Conservation (phyloP, 176 grass and related monocot species). For the Chloris gayana region DNA sequence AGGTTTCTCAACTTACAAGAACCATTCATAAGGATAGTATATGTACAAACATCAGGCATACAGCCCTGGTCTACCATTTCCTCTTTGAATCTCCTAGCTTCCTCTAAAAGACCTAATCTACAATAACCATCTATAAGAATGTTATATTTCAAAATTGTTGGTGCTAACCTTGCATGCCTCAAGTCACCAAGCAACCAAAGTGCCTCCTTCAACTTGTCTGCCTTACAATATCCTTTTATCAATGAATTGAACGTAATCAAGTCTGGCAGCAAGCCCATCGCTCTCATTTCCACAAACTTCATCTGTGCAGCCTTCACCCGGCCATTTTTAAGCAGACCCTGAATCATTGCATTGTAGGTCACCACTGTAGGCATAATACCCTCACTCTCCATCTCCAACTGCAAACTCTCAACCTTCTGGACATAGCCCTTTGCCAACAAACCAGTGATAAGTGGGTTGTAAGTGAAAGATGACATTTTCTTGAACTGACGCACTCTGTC, state of each 20-base stretch:
- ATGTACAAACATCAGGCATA: conserved; percentile 62
- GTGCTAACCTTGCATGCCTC: conserved; percentile 39
- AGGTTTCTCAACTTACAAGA: conserved; percentile 57
- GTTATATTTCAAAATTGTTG: conserved; percentile 62
- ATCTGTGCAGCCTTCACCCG: conserved; percentile 36
- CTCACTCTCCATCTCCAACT: conserved; percentile 48
- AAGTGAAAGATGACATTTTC: conserved; percentile 50
- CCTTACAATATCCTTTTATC: conserved; percentile 62
- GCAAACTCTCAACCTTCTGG: conserved; percentile 40
- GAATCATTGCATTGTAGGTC: conserved; percentile 60
- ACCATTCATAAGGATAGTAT: conserved; percentile 77
- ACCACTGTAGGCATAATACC: conserved; percentile 44
- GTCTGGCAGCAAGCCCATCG: conserved; percentile 46
- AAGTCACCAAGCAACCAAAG: conserved; percentile 58
- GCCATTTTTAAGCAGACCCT: conserved; percentile 54
- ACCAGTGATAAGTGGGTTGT: conserved; percentile 61
- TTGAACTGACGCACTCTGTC: conserved; percentile 46
- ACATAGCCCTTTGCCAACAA: conserved; percentile 51
- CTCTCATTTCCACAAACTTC: conserved; percentile 72
- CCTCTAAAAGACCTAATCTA: conserved; percentile 51
- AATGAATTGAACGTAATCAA: conserved; percentile 61
- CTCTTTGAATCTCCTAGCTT: conserved; percentile 59
- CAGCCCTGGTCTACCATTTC: conserved; percentile 52
- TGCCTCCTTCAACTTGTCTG: conserved; percentile 53
- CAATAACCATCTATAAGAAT: conserved; percentile 72